Evolutionary conservation across 306 rosid genomes (phyloP).

Genomic region (Rosa persica): DNA sequence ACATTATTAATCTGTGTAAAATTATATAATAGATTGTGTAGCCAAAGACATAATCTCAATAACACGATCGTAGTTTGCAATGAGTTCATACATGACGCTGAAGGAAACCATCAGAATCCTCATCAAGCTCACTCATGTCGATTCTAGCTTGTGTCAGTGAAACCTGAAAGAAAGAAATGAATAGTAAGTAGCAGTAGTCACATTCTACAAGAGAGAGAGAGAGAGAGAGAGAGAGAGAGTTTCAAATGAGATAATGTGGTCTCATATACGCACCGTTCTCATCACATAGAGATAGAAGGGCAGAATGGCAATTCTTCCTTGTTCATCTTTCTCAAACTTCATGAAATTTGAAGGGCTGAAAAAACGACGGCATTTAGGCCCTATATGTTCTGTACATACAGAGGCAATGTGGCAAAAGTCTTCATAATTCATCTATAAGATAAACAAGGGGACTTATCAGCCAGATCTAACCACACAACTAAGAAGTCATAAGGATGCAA

Average conservation of each 20-base stretch:
- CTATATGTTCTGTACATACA: slow-evolving; percentile 97
- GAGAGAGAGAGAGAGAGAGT: background rate
- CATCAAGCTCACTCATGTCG: slow-evolving; percentile 99
- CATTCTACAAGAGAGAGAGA: background rate
- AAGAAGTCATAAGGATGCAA: background rate
- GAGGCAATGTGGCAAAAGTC: slow-evolving; percentile 99
- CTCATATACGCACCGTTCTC: slow-evolving; percentile 72
- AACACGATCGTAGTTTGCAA: slow-evolving; percentile 24
- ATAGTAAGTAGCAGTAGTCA: slow-evolving; percentile 19
- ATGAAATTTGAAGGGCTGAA: slow-evolving; percentile 99
- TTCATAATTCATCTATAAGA: slow-evolving; percentile 92
- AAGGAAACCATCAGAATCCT: slow-evolving; percentile 98
- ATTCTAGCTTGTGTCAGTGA: slow-evolving; percentile 98
- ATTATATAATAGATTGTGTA: background rate
- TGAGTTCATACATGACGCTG: slow-evolving; percentile 69
- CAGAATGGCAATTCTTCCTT: slow-evolving; percentile 98
- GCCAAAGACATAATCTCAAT: slow-evolving; percentile 8
- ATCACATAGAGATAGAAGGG: slow-evolving; percentile 99
- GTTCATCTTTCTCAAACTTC: slow-evolving; percentile 99
- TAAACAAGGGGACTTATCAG: slow-evolving; percentile 27
- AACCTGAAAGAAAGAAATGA: slow-evolving; percentile 57
- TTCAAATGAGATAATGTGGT: background rate
- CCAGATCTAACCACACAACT: slow-evolving; percentile 1
- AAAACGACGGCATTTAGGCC: slow-evolving; percentile 90
- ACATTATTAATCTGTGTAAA: background rate